Evolutionary conservation across 805 yeast genomes (phyloP).

Genomic region (Myxozyma monticola): DNA sequence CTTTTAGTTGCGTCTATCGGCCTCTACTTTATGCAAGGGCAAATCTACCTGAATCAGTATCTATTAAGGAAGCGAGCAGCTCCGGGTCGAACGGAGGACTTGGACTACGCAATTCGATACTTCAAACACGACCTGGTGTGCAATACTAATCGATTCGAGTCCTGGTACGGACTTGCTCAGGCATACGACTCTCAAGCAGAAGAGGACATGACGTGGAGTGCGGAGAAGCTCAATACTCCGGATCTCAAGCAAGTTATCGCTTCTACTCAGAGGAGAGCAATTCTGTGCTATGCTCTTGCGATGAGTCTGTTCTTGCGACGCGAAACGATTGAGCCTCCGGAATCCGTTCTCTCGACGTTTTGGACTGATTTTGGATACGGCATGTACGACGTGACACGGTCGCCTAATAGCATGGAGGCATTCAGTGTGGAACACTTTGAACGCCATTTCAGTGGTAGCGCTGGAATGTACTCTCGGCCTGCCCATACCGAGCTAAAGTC

Average conservation of each 20-base stretch:
- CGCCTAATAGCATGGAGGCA: constrained; percentile 50
- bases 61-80: constrained; percentile 69
- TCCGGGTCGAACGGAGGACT: constrained; percentile 79
- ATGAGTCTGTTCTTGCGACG: constrained; percentile 43
- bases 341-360: constrained; percentile 51
- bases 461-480: constrained; percentile 32
- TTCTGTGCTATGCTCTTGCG: constrained; percentile 76
- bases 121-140: constrained; percentile 66
- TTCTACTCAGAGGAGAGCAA: constrained; percentile 51
- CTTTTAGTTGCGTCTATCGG: constrained; percentile 44
- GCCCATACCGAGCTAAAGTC: constrained; percentile 9
- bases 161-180: constrained; percentile 83
- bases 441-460: constrained; percentile 35
- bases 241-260: constrained; percentile 66
- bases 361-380: constrained; percentile 51
- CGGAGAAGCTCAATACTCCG: constrained; percentile 65
- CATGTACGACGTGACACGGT: constrained; percentile 43
- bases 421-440: constrained; percentile 51
- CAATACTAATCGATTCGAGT: constrained; percentile 69
- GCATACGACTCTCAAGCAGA: constrained; percentile 77
- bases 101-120: constrained; percentile 69
- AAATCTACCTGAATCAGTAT: constrained; percentile 65
- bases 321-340: constrained; percentile 38
- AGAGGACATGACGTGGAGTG: constrained; percentile 89
- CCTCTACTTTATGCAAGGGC: constrained; percentile 67